Base-by-base conservation (phyloP, 129 eudicot species). In the Lactuca sativa region DNA sequence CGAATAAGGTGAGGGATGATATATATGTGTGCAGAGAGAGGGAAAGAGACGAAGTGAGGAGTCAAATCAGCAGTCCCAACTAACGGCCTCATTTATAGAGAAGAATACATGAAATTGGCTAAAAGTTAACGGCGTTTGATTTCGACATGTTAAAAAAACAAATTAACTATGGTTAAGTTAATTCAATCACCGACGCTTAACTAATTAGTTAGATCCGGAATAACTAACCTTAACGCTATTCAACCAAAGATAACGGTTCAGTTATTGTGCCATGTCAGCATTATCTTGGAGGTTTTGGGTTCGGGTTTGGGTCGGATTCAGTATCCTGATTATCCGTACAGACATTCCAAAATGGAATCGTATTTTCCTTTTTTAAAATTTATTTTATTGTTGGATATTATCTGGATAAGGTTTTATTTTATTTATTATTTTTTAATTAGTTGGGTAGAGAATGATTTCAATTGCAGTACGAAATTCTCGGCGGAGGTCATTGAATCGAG, bases 1-100 rank as follows among this genome's bases (percentile, higher is more conserved):
- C 38, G 69, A 76, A 62, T 56, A 59, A 75, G 69, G 70, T 76
- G 47, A 61, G 74, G 57, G 43, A 68, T 74, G 58, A 59, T 76
- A 76, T 76, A 76, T 76, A 76, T 68, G 64, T 68, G 52, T 68
- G 7, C 16, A 69, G 49, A 30, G 58, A 62, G 70, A 69, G 16
- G 51, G 70, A 67, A 61, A 40, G 75, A 60, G 70, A 76, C 80
- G 64, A 76, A 76, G 54, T 67, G 59, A 55, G 59, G 75, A 69
- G 78, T 75, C 71, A 58, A 81, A 78, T 73, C 59, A 64, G 62
- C 76, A 60, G 69, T n/a, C 64, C 62, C 89, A 76, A 82, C 62
- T 82, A 82, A 79, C 81, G 86, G 90, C 80, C 53, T 68, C 78
- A 58, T 80, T 79, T 88, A 84, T 80, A 85, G 83, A 72, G 60